These are phyloP conservation scores for Vicia sativa DNA, from an alignment of 306 rosid genomes.

Conservation along the genomic window DNA sequence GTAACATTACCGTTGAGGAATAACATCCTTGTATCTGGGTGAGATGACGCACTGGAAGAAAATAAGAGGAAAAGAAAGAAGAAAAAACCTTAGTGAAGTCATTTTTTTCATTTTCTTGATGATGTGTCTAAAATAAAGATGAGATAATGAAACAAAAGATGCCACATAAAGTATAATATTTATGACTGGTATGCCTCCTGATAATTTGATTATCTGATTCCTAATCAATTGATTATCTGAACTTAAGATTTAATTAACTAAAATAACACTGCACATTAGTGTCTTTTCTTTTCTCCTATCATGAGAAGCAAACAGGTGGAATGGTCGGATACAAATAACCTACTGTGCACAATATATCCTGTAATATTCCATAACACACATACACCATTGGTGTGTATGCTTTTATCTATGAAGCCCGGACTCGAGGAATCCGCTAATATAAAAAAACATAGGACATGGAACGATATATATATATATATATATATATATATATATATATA, in stretches of 20 bases:
- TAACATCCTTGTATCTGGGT: constrained; percentile 87
- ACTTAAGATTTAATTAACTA: neutral
- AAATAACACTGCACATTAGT: constrained; percentile 13
- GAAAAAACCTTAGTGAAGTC: constrained; percentile 20
- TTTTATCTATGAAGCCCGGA: too few species aligned
- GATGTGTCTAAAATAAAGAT: neutral
- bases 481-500: too few species aligned
- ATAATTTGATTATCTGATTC: too few species aligned
- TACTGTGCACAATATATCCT: neutral
- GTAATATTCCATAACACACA: neutral
- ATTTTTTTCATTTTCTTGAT: constrained; percentile 7
- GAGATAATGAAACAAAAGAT: constrained; percentile 21
- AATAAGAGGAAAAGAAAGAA: constrained; percentile 17
- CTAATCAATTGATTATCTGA: constrained; percentile 14
- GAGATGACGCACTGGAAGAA: constrained; percentile 89
- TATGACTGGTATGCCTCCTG: neutral
- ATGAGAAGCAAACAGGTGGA: constrained; percentile 2
- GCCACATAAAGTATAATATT: neutral
- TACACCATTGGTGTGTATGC: neutral
- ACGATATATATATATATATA: too few species aligned
- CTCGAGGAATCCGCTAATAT: too few species aligned
- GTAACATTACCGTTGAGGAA: constrained; percentile 78
- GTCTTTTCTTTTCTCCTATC: constrained; percentile 7
- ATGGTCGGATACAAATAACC: constrained; percentile 1
- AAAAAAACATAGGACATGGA: too few species aligned